Conservation (phyloP, 1,284 basidiomycete species). For the Coniophora puteana region DNA sequence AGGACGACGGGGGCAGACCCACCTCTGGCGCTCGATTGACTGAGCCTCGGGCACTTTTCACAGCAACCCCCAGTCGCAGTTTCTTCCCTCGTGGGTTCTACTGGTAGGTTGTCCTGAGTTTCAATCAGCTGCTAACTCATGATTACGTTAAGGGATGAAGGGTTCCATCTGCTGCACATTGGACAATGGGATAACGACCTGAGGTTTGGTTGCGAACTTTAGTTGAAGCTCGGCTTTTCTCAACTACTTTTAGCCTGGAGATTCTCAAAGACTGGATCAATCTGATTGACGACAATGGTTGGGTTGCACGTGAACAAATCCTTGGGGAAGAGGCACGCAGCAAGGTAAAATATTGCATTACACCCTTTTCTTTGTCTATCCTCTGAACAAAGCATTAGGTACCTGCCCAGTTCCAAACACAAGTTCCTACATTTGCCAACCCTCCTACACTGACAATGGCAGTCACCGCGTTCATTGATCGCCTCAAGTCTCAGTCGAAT, state of each 20-base stretch:
- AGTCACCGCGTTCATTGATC: constrained; percentile 81
- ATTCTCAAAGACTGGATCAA: constrained; percentile 89
- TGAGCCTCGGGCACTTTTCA: constrained; percentile 75
- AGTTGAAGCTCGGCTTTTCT: constrained; percentile 2
- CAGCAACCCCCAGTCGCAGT: constrained; percentile 90
- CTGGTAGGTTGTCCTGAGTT: constrained; percentile 53
- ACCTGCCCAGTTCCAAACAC: constrained; percentile 85
- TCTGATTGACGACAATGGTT: constrained; percentile 89
- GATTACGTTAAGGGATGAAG: constrained; percentile 73
- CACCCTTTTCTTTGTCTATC: no score
- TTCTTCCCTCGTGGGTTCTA: constrained; percentile 98
- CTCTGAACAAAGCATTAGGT: constrained; percentile 49
- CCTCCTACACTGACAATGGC: constrained; percentile 93
- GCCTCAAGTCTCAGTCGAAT: constrained; percentile 47
- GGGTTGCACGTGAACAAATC: constrained; percentile 95
- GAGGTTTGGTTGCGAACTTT: constrained; percentile 40
- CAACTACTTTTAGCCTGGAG: constrained; percentile 54
- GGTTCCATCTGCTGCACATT: constrained; percentile 90
- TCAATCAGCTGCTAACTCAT: constrained; percentile 5
- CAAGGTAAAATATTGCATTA: constrained; percentile 57
- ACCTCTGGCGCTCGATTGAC: constrained; percentile 69
- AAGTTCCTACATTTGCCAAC: constrained; percentile 91
- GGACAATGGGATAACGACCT: constrained; percentile 92
- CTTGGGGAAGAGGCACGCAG: constrained; percentile 93
- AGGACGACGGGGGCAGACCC: constrained; percentile 31